A percentile compares a stretch with the other conserved stretches of the same genome.
Conservation (phyloP, 257 asterid species). For the Solanum boliviense region DNA sequence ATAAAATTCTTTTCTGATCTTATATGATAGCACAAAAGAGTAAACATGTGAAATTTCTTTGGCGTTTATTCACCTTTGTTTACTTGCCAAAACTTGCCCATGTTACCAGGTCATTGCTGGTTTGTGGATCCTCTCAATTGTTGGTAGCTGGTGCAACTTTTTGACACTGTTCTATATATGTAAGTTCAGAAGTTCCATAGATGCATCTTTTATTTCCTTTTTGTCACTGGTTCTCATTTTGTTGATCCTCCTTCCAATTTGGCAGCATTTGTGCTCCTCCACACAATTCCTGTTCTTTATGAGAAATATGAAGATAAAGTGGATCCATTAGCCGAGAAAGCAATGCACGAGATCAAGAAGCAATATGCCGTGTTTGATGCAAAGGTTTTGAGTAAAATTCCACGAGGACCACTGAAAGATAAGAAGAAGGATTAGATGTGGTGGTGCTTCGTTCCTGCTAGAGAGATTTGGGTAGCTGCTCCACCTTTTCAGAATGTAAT, state of each 20-base stretch:
- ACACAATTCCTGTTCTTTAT: conserved; percentile 66
- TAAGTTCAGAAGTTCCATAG: conserved; percentile 11
- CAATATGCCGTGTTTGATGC: conserved; percentile 61
- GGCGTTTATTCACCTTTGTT: not conserved
- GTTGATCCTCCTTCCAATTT: not conserved
- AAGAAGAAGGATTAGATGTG: conserved; percentile 42
- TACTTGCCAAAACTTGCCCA: not conserved
- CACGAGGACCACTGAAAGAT: conserved; percentile 47
- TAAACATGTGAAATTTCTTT: not conserved
- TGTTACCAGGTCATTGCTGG: conserved; percentile 48
- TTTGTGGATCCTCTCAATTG: conserved; percentile 63
- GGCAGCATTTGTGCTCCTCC: conserved; percentile 66
- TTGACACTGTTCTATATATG: conserved; percentile 72
- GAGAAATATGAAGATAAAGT: conserved; percentile 80
- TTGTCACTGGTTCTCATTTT: not conserved
- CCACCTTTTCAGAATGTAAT: not conserved
- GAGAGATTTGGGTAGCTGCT: not conserved
- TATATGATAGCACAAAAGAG: not conserved
- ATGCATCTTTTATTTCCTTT: not conserved
- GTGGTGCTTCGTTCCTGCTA: not conserved
- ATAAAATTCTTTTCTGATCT: not conserved
- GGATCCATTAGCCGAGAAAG: conserved; percentile 68
- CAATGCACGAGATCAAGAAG: conserved; percentile 51
- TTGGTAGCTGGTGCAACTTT: conserved; percentile 82
- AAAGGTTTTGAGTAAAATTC: conserved; percentile 68